A percentile compares a stretch with the other conserved stretches of the same genome.
phyloP scores from a whole-genome alignment of 768 basidiomycete genomes.

The Calocybe gangraenosa region DNA sequence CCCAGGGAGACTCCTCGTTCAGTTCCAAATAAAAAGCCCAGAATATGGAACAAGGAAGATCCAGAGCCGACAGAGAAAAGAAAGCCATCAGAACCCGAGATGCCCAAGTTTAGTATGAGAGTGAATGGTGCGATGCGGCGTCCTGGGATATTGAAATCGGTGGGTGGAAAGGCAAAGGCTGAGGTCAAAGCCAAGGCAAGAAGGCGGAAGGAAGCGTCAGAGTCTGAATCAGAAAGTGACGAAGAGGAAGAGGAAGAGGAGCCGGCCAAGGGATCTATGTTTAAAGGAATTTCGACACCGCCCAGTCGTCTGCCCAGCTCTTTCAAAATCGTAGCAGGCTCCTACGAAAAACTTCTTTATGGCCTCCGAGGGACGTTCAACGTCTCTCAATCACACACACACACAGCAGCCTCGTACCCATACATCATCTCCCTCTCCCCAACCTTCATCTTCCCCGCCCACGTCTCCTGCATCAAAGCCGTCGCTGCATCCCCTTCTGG shows the following conservation, averaged over 20 bases:
- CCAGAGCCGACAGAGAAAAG: too few relatives aligned
- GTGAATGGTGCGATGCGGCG: too few relatives aligned
- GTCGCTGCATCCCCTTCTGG: constrained; percentile 85
- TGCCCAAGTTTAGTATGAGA: too few relatives aligned
- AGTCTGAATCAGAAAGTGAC: too few relatives aligned
- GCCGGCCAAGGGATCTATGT: constrained; percentile 15
- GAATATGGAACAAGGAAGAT: too few relatives aligned
- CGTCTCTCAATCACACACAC: constrained; percentile 1
- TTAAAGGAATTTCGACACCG: constrained; percentile 18
- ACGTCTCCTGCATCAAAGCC: constrained; percentile 88
- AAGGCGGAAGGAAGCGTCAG: too few relatives aligned
- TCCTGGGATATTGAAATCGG: too few relatives aligned
- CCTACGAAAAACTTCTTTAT: constrained; percentile 95
- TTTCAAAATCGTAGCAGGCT: constrained; percentile 88
- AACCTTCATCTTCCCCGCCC: constrained; percentile 95
- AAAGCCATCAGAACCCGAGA: too few relatives aligned
- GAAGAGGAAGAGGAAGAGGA: constrained; percentile 5
- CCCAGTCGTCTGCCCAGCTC: constrained; percentile 39
- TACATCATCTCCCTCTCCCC: constrained; percentile 50
- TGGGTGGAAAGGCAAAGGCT: too few relatives aligned
- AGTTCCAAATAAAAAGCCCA: too few relatives aligned
- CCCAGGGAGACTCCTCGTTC: background rate
- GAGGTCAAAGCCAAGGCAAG: too few relatives aligned
- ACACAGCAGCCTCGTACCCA: background rate
- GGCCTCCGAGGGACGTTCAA: constrained; percentile 70